Evolutionary conservation across 2,329 filamentous ascomycete genomes (phyloP).

Genomic region (Penicillium concentricum): DNA sequence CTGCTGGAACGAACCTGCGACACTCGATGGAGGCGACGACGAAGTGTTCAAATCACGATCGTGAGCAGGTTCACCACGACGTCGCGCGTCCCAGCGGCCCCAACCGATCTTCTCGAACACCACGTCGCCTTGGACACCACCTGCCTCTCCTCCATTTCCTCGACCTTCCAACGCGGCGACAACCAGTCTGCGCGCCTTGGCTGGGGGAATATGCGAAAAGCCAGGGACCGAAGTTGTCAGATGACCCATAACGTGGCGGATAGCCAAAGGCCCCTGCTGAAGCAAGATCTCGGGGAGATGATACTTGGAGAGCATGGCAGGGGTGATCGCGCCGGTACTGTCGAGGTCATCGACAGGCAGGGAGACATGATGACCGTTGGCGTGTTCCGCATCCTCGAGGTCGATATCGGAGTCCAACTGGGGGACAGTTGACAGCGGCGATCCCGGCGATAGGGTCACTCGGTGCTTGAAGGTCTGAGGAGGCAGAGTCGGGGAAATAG

Average conservation of each 20-base stretch:
- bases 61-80: conserved; percentile 59
- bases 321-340: conserved; percentile 77
- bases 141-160: conserved; percentile 53
- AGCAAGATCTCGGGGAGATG: conserved; percentile 89
- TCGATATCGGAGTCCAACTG: conserved; percentile 83
- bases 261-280: conserved; percentile 84
- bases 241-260: conserved; percentile 93
- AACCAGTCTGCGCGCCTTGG: conserved; percentile 85
- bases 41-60: conserved; percentile 38
- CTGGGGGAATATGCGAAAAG: conserved; percentile 82
- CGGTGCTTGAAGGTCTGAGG: conserved; percentile 76
- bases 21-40: conserved; percentile 55
- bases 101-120: conserved; percentile 92
- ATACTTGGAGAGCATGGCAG: conserved; percentile 79
- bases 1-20: conserved; percentile 46
- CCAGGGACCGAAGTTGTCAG: conserved; percentile 90
- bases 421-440: conserved; percentile 46
- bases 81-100: conserved; percentile 90
- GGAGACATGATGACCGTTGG: conserved; percentile 40
- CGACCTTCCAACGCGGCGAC: conserved; percentile 89
- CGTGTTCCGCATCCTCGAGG: conserved; percentile 67
- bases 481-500: conserved; percentile 83
- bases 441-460: conserved; percentile 38
- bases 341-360: conserved; percentile 56
- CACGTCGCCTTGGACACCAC: conserved; percentile 57